Base-by-base conservation (phyloP, 331 rosid species). In the Cydonia oblonga region DNA sequence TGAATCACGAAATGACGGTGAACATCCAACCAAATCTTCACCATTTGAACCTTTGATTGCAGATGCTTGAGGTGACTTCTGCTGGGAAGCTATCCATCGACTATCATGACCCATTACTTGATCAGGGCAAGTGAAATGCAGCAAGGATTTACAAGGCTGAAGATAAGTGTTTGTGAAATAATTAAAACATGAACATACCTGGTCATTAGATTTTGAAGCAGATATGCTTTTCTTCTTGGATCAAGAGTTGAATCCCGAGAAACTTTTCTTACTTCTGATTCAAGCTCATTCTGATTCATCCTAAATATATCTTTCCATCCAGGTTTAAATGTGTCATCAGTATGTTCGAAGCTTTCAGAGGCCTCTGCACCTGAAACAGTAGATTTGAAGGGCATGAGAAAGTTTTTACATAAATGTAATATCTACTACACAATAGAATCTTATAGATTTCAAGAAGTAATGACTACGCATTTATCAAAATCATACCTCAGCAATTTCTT, bases 231-330 rank as follows among this genome's bases (percentile, higher is more conserved):
- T 82, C 88, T 85, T 74, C 86, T 85, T 9, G 86, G 88, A 71
- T 85, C 88, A 76, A 81, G 86, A 76, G 82, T 76, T 70, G 82
- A 79, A 68, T 81, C 88, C 23, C 62, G 74, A 29, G 84, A 72
- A 80, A 79, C 86, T 71, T 79, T 85, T 74, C 84, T 81, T 54
- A 81, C 77, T 79, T 85, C 88, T 16, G 86, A 85, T 79, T 82
- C 86, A 66, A 85, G 82, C 75, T 85, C 88, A 66, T 71, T 85
- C 66, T 82, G 84, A 51, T 85, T 85, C 88, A 85, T 85, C 75
- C 88, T 72, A 79, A 85, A 85, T 66, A 85, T 85, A 68, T 85
- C 88, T 73, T 85, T 82, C 88, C 88, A 85, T 44, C 88, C 88
- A 12, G 88, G 88, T 79, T 78, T 81, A 63, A 85, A 85, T 35